These are phyloP conservation scores for Hordeum pubiflorum DNA, from an alignment of 202 grass and related monocot genomes.

Conservation along the genomic window DNA sequence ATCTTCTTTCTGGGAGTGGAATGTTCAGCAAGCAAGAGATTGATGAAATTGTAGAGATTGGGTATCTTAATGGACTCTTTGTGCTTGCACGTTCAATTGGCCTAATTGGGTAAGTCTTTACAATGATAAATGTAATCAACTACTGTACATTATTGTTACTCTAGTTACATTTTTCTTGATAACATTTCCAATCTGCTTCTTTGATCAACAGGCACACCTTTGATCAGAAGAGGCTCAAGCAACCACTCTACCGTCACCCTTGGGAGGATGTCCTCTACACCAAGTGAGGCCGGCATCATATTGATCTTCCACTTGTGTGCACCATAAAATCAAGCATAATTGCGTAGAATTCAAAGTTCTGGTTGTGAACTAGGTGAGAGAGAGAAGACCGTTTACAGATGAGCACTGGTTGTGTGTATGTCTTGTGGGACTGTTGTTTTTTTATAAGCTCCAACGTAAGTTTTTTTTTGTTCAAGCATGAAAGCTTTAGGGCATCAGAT, in stretches of 20 bases:
- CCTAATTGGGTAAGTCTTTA: slow-evolving; percentile 59
- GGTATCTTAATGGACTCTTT: slow-evolving; percentile 85
- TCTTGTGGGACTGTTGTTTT: neutral
- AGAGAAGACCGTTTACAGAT: slow-evolving; percentile 12
- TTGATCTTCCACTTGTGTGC: slow-evolving; percentile 17
- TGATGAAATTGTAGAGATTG: slow-evolving; percentile 80
- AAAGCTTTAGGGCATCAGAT: neutral
- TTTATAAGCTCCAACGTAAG: slow-evolving; percentile 11
- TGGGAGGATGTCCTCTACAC: slow-evolving; percentile 99
- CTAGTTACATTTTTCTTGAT: neutral
- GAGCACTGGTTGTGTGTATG: neutral
- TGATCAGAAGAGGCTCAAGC: slow-evolving; percentile 94
- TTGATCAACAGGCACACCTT: slow-evolving; percentile 66
- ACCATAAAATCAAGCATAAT: slow-evolving; percentile 20
- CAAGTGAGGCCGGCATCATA: slow-evolving; percentile 47
- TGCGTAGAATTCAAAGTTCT: slow-evolving; percentile 19
- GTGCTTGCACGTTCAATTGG: slow-evolving; percentile 86
- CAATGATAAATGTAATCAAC: too few relatives aligned
- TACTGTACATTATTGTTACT: neutral
- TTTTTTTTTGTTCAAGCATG: neutral
- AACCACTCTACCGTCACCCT: slow-evolving; percentile 89
- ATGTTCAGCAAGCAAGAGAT: slow-evolving; percentile 92
- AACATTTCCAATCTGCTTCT: neutral
- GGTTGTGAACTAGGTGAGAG: slow-evolving; percentile 19
- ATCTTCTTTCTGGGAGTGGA: slow-evolving; percentile 93